These are phyloP conservation scores for Solanum stenotomum DNA, from an alignment of 257 asterid species.

Conservation along the genomic window DNA sequence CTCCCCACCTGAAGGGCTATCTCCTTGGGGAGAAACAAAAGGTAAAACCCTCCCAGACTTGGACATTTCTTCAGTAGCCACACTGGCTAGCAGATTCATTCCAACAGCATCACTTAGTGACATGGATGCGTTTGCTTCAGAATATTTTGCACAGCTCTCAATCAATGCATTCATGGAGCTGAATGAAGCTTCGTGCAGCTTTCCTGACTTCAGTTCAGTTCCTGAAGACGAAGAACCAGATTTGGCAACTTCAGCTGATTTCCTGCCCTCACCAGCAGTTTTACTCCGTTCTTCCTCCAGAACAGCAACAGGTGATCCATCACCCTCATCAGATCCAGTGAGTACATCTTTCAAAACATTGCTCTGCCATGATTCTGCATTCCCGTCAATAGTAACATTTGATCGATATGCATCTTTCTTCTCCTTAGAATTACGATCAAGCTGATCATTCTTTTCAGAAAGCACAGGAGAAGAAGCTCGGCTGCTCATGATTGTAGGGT, in stretches of 20 bases:
- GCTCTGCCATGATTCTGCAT: constrained; percentile 21
- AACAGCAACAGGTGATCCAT: constrained; percentile 19
- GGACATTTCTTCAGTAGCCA: constrained; percentile 50
- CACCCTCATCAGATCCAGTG: constrained; percentile 21
- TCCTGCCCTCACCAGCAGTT: constrained; percentile 16
- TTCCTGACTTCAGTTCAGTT: constrained; percentile 13
- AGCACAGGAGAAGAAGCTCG: constrained; percentile 35
- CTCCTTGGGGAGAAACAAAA: constrained; percentile 23
- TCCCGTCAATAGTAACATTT: constrained; percentile 10
- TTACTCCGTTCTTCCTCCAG: constrained; percentile 20
- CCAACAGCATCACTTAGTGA: constrained; percentile 45
- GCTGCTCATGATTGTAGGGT: constrained; percentile 22
- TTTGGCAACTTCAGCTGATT: constrained; percentile 9
- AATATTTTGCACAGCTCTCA: constrained; percentile 53
- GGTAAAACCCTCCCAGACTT: constrained; percentile 31
- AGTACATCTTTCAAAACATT: constrained; percentile 18
- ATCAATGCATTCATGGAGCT: constrained; percentile 56
- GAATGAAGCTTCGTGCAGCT: constrained; percentile 22
- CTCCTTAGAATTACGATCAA: constrained; percentile 18
- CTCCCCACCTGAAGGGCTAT: constrained; percentile 24
- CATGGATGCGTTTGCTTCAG: constrained; percentile 34
- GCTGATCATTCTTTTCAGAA: constrained; percentile 24
- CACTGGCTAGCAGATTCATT: constrained; percentile 63
- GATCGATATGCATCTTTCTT: constrained; percentile 15
- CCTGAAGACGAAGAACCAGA: constrained; percentile 10